phyloP scores from a whole-genome alignment of 2,329 filamentous ascomycete genomes.

The Tolypocladium ophioglossoides region DNA sequence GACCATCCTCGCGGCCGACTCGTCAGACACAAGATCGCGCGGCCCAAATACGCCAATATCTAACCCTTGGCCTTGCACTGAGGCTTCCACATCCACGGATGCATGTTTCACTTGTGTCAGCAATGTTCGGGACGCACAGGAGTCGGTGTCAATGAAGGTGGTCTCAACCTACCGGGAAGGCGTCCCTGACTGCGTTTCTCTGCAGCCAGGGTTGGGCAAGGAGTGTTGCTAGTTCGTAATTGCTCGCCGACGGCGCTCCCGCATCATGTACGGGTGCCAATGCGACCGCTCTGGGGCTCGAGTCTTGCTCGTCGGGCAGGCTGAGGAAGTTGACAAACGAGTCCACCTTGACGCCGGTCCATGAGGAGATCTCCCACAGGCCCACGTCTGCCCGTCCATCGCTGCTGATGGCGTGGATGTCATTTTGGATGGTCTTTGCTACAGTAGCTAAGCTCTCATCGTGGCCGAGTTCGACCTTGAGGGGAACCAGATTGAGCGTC shows the following conservation, averaged over 20 bases:
- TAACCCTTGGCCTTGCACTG: slow-evolving; percentile 17
- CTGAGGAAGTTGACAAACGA: slow-evolving; percentile 76
- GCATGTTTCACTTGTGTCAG: slow-evolving; percentile 13
- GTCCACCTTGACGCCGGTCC: slow-evolving; percentile 63
- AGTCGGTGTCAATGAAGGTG: not conserved
- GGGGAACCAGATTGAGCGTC: slow-evolving; percentile 68
- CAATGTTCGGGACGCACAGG: not conserved
- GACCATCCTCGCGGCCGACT: slow-evolving; percentile 15
- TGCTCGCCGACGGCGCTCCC: not conserved
- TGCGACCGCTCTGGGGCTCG: not conserved
- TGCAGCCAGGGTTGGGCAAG: slow-evolving; percentile 5
- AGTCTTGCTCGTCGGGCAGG: slow-evolving; percentile 22
- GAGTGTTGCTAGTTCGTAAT: not conserved
- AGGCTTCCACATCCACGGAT: slow-evolving; percentile 30
- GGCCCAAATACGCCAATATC: slow-evolving; percentile 32
- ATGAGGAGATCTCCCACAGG: slow-evolving; percentile 60
- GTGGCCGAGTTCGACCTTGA: slow-evolving; percentile 39
- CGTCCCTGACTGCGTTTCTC: slow-evolving; percentile 12
- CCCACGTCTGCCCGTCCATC: slow-evolving; percentile 43
- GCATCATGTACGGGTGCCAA: not conserved
- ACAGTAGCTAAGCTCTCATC: slow-evolving; percentile 29
- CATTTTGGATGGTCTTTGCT: slow-evolving; percentile 54
- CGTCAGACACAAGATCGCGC: slow-evolving; percentile 11
- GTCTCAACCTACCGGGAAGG: slow-evolving; percentile 16
- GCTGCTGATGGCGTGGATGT: slow-evolving; percentile 51